Evolutionary conservation across 108 stramenopile species (phyloP).

Genomic region (Fragilariopsis cylindrus): DNA sequence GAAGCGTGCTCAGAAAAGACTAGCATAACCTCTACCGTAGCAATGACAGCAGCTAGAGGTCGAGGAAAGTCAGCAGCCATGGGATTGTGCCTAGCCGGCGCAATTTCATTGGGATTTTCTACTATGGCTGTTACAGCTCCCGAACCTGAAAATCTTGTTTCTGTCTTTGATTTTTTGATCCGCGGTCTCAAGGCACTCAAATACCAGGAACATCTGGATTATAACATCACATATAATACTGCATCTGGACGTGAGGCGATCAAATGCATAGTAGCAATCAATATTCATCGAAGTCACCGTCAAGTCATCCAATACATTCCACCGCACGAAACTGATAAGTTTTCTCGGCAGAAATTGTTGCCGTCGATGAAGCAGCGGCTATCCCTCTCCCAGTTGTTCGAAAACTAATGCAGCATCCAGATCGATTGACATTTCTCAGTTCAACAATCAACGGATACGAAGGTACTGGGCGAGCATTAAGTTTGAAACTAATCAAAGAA

Average conservation of each 20-base stretch:
- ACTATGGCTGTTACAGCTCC: constrained; percentile 96
- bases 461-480: constrained; percentile 96
- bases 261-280: constrained; percentile 87
- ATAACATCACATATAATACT: constrained; percentile 78
- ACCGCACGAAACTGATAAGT: constrained; percentile 85
- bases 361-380: constrained; percentile 99
- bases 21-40: constrained; percentile 55
- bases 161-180: constrained; percentile 96
- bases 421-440: constrained; percentile 90
- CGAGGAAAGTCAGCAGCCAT: constrained; percentile 99
- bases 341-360: constrained; percentile 96
- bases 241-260: constrained; percentile 74
- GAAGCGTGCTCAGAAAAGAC: constrained; percentile 93
- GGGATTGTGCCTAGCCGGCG: constrained; percentile 96
- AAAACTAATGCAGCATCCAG: constrained; percentile 70
- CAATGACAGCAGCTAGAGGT: constrained; percentile 91
- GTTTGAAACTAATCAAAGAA: constrained; percentile 96
- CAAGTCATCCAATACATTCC: constrained; percentile 93
- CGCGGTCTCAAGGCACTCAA: constrained; percentile 93
- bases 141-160: constrained; percentile 95
- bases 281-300: constrained; percentile 86
- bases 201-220: constrained; percentile 98
- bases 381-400: constrained; percentile 97
- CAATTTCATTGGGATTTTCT: constrained; percentile 93
- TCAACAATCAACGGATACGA: constrained; percentile 99